Evolutionary conservation across 2,329 filamentous ascomycete genomes (phyloP), one percentile per base, ranked within the genome.

Genomic region (Penicillium sp.): DNA sequence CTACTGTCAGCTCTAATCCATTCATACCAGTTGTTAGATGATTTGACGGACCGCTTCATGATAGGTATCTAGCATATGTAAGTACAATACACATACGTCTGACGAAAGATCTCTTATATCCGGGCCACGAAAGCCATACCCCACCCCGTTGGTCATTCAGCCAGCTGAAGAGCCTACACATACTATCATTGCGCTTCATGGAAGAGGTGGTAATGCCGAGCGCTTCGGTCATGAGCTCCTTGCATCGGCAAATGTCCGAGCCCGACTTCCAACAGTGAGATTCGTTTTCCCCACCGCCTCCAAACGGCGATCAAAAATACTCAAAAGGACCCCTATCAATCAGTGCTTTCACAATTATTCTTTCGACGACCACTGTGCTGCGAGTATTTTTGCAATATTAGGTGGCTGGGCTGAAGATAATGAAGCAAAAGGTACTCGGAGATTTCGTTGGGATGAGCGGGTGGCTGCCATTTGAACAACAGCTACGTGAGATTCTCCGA

Each of bases 311-410:
- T 77, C 81, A 0, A 74, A 68, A 1, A 70, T 74, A 3, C 77
- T 81, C 44, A 75, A 79, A 7, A 73, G 76, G 2, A 69, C 73
- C 0, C 68, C 72, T 11, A 74, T 83, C 37, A 77, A 79, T 9
- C 79, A 82, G 63, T 85, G 82, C 81, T 84, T 82, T 58, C 77
- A 84, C 60, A 73, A 78, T 10, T 78, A 73, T 19, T 73, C 72
- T 1, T 65, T 81, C 0, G 60, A 71, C 0, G 70, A 80, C 37
- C 79, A n/a, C n/a, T 83, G 79, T 61, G 82, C 81, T 1, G 76
- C 78, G 63, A 70, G 72, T 0, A 60, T 84, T 10, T 70, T 77
- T 21, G 61, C 75, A 2, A 63, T 82, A 21, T 64, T 85, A 2
- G 71, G 68, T 19, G 73, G 76, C n/a, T 70, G 68, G 9, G 63